Conservation (phyloP, 2,329 filamentous ascomycete species). For the Metarhizium album region DNA sequence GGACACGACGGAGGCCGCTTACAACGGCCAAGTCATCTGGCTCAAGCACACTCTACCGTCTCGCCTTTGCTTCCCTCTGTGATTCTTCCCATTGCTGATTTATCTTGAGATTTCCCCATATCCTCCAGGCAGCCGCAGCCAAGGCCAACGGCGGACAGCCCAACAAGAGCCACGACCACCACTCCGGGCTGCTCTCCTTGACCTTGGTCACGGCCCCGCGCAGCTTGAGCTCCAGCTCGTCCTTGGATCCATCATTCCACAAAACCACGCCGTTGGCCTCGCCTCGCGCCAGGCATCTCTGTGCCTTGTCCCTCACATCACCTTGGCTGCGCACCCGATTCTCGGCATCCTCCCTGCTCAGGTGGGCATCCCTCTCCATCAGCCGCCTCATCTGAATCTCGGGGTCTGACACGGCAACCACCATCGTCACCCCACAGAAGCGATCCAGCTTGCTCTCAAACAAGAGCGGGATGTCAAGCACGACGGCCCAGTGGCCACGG, state of each 20-base stretch:
- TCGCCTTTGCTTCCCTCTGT: slow-evolving; percentile 29
- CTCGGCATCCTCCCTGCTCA: slow-evolving; percentile 76
- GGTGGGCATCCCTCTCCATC: slow-evolving; percentile 61
- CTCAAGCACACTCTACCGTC: no score
- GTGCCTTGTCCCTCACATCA: slow-evolving; percentile 75
- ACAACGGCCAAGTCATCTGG: no score
- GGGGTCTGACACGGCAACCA: slow-evolving; percentile 75
- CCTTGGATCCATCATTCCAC: slow-evolving; percentile 76
- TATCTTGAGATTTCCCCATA: slow-evolving; percentile 60
- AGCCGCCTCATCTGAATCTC: slow-evolving; percentile 74
- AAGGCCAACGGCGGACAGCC: slow-evolving; percentile 67
- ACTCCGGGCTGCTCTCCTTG: slow-evolving; percentile 52
- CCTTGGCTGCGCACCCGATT: slow-evolving; percentile 80
- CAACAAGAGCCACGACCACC: slow-evolving; percentile 71
- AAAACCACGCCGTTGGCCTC: slow-evolving; percentile 64
- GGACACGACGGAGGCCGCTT: no score
- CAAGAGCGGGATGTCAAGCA: slow-evolving; percentile 83
- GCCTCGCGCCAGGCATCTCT: slow-evolving; percentile 56
- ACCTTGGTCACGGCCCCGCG: slow-evolving; percentile 54
- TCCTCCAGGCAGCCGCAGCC: slow-evolving; percentile 56
- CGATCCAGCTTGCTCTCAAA: slow-evolving; percentile 83
- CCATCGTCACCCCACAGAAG: slow-evolving; percentile 74
- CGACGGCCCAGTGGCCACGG: slow-evolving; percentile 72
- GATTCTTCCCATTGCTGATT: slow-evolving; percentile 59
- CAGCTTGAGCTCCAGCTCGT: slow-evolving; percentile 58